A percentile compares a stretch with the other conserved stretches of the same genome.
Evolutionary conservation across 331 rosid genomes (phyloP).

Genomic region (Quercus lobata): DNA sequence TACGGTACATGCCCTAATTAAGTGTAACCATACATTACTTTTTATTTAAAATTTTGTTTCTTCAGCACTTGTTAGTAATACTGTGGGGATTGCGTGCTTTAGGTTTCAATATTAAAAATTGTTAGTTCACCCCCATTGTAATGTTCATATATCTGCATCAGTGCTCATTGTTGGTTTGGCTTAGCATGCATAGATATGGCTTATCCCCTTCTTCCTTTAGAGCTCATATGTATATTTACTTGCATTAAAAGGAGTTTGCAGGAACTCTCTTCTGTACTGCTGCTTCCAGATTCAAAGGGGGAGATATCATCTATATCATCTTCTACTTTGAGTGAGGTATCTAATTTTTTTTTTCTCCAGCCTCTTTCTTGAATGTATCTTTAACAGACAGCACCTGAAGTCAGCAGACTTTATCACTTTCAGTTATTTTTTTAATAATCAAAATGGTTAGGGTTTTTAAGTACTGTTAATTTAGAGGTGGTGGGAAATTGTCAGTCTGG

Average conservation of each 20-base stretch:
- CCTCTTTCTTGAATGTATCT: slow-evolving; percentile 3
- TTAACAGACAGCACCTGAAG: background rate
- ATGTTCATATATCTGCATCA: background rate
- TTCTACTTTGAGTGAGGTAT: slow-evolving; percentile 52
- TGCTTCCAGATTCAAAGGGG: slow-evolving; percentile 43
- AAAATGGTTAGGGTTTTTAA: too few species aligned
- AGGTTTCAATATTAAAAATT: background rate
- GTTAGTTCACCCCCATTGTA: background rate
- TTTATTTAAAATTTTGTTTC: slow-evolving; percentile 16
- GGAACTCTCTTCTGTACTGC: slow-evolving; percentile 70
- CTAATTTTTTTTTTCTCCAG: background rate
- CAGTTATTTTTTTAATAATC: background rate
- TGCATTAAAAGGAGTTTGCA: slow-evolving; percentile 72
- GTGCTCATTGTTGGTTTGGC: background rate
- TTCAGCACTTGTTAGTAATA: slow-evolving; percentile 14
- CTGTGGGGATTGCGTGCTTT: background rate
- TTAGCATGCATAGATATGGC: background rate
- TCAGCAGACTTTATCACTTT: slow-evolving; percentile 8
- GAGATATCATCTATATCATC: slow-evolving; percentile 34
- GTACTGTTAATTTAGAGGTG: too few species aligned
- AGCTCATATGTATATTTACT: slow-evolving; percentile 25
- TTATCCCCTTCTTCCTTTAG: background rate
- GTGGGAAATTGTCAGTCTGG: too few species aligned
- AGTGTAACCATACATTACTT: slow-evolving; percentile 3
- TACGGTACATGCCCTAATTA: slow-evolving; percentile 54